A percentile compares a stretch with the other conserved stretches of the same genome.
These are phyloP conservation scores for Penicillium janthinellum DNA, from an alignment of 2,329 filamentous ascomycete genomes.

Conservation along the genomic window DNA sequence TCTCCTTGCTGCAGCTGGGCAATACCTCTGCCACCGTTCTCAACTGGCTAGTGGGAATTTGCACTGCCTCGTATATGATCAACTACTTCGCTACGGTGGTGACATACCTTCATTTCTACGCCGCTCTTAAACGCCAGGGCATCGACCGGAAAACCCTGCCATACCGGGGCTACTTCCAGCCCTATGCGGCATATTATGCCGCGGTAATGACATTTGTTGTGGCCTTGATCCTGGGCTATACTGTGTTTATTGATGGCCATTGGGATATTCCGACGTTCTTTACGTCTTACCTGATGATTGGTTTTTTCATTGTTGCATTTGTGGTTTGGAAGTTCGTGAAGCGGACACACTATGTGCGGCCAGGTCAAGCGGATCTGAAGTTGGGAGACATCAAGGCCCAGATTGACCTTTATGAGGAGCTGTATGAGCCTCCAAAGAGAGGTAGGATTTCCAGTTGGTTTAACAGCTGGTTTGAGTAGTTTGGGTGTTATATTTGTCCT, in stretches of 20 bases:
- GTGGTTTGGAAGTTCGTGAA: conserved; percentile 68
- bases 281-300: conserved; percentile 68
- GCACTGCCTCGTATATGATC: conserved; percentile 33
- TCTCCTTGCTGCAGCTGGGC: conserved; percentile 72
- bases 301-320: conserved; percentile 66
- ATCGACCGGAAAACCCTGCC: conserved; percentile 67
- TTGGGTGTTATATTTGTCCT: not conserved
- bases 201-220: conserved; percentile 65
- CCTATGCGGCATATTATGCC: conserved; percentile 68
- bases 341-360: conserved; percentile 57
- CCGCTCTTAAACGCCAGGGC: conserved; percentile 66
- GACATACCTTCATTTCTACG: conserved; percentile 71
- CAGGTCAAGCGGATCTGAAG: conserved; percentile 59
- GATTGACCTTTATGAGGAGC: conserved; percentile 31
- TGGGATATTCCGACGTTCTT: conserved; percentile 69
- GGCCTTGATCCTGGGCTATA: conserved; percentile 70
- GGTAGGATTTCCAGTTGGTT: conserved; percentile 24
- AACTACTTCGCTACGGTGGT: conserved; percentile 60
- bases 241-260: conserved; percentile 65
- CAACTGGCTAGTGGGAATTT: conserved; percentile 37
- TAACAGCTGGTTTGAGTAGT: conserved; percentile 24
- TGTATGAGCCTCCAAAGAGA: conserved; percentile 18
- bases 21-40: conserved; percentile 65
- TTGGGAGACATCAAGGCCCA: conserved; percentile 26
- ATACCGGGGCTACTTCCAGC: conserved; percentile 68